A percentile compares a stretch with the other conserved stretches of the same genome.
Evolutionary conservation across 441 rosid genomes (phyloP).

Genomic region (Jatropha multifida): DNA sequence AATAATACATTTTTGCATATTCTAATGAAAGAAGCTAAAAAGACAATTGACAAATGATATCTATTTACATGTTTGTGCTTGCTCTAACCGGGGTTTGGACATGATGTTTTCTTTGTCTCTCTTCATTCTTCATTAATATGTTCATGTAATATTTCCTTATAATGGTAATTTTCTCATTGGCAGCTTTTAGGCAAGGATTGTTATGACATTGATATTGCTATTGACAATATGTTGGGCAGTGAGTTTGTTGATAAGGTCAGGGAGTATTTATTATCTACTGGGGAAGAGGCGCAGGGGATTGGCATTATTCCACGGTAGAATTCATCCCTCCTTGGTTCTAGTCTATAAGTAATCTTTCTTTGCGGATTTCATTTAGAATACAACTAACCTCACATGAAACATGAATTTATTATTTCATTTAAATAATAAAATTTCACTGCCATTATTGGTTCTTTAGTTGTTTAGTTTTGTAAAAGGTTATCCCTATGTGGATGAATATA

Average conservation of each 20-base stretch:
- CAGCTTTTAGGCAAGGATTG: constrained; percentile 90
- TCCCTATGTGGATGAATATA: no score
- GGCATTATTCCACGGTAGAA: constrained; percentile 73
- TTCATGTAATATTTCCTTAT: not conserved
- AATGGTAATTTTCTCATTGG: constrained; percentile 16
- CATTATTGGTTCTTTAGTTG: not conserved
- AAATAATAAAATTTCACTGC: not conserved
- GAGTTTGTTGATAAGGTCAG: constrained; percentile 73
- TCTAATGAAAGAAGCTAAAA: not conserved
- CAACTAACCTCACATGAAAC: not conserved
- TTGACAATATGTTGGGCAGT: constrained; percentile 84
- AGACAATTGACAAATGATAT: not conserved
- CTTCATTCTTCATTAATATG: not conserved
- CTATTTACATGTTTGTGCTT: not conserved
- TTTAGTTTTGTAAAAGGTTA: not conserved
- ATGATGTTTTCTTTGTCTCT: not conserved
- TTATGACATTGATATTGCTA: constrained; percentile 88
- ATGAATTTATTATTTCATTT: not conserved
- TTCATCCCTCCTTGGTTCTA: not conserved
- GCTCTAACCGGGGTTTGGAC: not conserved
- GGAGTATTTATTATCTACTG: constrained; percentile 59
- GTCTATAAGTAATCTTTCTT: constrained; percentile 1
- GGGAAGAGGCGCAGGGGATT: constrained; percentile 65
- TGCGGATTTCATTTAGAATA: not conserved
- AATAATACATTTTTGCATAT: no score